Base-by-base conservation (phyloP, 2,329 filamentous ascomycete genomes). In the Arachnopeziza araneosa region DNA sequence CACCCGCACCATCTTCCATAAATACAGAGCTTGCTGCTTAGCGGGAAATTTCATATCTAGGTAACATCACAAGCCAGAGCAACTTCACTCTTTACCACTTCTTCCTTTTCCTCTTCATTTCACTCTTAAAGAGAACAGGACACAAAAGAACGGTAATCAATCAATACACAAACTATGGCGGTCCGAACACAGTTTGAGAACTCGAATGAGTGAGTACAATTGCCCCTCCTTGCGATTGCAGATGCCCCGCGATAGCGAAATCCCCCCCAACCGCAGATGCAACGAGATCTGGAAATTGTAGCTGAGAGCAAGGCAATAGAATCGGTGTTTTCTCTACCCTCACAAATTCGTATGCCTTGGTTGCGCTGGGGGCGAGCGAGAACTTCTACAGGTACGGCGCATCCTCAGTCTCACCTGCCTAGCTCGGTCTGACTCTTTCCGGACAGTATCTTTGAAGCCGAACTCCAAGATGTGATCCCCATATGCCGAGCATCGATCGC, bases 401-500 rank as follows among this genome's bases (percentile, higher is more conserved):
- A 24, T 54, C 23, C 50, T 55, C 6, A 8, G 49, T 52, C 50
- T 12, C 26, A 53, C 26, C 52, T 68, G 57, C 53, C 48, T 57
- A n/a, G 63, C 57, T 19, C 14, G 17, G 9, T 49, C 21, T 44
- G 1, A 9, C 17, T 7, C 24, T 49, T 50, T 36, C 36, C 62
- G 60, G 57, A 66, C 55, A 91, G 91, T 81, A 85, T 98, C 75
- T 98, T 99, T 79, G 95, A 99, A 82, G 88, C 93, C 65, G 95
- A 99, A 80, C 84, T 99, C 64, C 91, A 96, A 81, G 95, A 98
- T 80, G 87, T 97, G 65, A 93, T 99, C 70, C 95, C 95, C 68
- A 97, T 97, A 76, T 95, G 91, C 77, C 91, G 95, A 78, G 93
- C 91, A 69, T 97, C 93, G 60, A 98, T 99, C 75, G 93, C 93